Conservation (phyloP, 768 basidiomycete species). For the Sistotremastrum suecicum region DNA sequence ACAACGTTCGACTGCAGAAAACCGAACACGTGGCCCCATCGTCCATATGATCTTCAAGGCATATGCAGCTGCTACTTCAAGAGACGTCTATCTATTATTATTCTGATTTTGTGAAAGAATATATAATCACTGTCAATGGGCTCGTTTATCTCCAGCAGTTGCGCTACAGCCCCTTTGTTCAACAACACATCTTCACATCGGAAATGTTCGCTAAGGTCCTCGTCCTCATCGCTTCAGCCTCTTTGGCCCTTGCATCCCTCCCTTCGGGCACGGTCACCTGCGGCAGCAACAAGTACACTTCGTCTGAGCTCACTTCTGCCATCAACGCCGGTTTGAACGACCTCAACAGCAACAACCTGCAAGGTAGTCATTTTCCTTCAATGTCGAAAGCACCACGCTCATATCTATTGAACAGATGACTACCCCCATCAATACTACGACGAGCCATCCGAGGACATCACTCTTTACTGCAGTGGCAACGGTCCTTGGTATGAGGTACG, state of each 20-base stretch:
- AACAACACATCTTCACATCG: too few relatives aligned
- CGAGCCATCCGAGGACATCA: constrained; percentile 7
- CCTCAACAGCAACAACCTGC: background rate
- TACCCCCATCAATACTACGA: constrained; percentile 14
- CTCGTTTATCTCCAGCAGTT: too few relatives aligned
- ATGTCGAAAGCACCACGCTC: background rate
- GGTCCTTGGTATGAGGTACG: constrained; percentile 11
- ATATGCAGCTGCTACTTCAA: too few relatives aligned
- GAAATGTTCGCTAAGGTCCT: too few relatives aligned
- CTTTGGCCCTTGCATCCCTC: background rate
- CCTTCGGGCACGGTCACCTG: constrained; percentile 12
- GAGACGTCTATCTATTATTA: too few relatives aligned
- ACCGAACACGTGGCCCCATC: too few relatives aligned
- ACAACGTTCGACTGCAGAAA: too few relatives aligned
- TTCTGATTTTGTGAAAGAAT: too few relatives aligned
- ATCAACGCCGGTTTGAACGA: constrained; percentile 4
- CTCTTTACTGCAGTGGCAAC: constrained; percentile 10
- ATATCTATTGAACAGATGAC: constrained; percentile 4
- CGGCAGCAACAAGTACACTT: constrained; percentile 11
- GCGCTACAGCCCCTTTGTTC: too few relatives aligned
- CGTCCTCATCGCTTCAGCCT: too few relatives aligned
- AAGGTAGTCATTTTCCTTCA: background rate
- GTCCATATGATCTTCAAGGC: too few relatives aligned
- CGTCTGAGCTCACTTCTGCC: constrained; percentile 6
- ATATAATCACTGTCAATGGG: too few relatives aligned